phyloP scores from a whole-genome alignment of 371 early-diverging fungal species.

The Apophysomyces trapeziformis region DNA sequence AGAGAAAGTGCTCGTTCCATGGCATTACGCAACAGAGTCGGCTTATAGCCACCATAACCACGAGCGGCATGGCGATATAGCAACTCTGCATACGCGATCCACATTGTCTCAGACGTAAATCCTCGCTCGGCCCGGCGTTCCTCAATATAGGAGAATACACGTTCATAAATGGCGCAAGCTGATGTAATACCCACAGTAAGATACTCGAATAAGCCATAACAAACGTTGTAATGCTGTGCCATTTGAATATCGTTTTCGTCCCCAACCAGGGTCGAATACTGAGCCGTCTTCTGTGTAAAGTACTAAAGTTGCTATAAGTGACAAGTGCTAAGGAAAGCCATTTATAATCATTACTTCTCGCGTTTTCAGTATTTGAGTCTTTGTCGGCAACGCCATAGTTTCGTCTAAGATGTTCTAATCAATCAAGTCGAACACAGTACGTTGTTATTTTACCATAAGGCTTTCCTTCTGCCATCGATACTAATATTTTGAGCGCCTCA shows the following conservation, averaged over 20 bases:
- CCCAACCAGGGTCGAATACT: conserved; percentile 28
- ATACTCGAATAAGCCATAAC: conserved; percentile 63
- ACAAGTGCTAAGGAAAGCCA: not conserved
- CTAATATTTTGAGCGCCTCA: conserved; percentile 56
- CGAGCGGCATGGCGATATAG: conserved; percentile 46
- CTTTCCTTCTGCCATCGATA: conserved; percentile 39
- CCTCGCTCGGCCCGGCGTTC: conserved; percentile 46
- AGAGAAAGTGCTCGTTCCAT: conserved; percentile 48
- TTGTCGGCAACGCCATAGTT: conserved; percentile 1
- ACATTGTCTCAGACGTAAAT: conserved; percentile 45
- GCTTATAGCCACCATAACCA: conserved; percentile 45
- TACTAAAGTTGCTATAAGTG: conserved; percentile 21
- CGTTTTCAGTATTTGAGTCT: conserved; percentile 22
- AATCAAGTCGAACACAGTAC: not conserved
- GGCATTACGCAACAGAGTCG: conserved; percentile 53
- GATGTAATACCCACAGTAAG: conserved; percentile 52
- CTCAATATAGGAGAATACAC: conserved; percentile 43
- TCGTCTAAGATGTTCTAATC: conserved; percentile 4
- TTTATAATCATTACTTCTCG: conserved; percentile 9
- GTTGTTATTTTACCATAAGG: conserved; percentile 27
- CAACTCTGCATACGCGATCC: conserved; percentile 49
- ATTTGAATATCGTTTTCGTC: conserved; percentile 34
- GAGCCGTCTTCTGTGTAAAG: conserved; percentile 33
- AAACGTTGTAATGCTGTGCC: conserved; percentile 45
- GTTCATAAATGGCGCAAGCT: conserved; percentile 55